phyloP scores from a whole-genome alignment of 169 alveolate species.

The Eimeria zaria region DNA sequence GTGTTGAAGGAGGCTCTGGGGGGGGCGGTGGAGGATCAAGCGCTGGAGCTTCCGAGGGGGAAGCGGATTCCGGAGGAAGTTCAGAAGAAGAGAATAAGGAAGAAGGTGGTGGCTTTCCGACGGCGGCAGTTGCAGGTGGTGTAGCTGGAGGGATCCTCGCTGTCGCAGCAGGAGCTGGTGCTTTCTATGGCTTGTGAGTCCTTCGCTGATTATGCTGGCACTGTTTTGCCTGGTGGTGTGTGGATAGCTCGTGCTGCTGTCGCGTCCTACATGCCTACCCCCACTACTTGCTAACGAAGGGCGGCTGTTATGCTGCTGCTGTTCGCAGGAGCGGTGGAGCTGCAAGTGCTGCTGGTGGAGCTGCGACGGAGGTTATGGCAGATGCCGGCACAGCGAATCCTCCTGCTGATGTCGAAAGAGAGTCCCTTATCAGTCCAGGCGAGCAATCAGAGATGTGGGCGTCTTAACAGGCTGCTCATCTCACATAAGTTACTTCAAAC shows the following conservation, averaged over 20 bases:
- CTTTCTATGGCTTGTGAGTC: constrained; percentile 40
- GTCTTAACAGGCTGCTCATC: constrained; percentile 8
- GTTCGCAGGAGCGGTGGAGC: constrained; percentile 44
- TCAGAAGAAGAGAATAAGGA: constrained; percentile 3
- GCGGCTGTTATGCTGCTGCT: background rate
- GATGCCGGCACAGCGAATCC: constrained; percentile 32
- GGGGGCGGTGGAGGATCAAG: constrained; percentile 3
- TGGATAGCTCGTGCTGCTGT: background rate
- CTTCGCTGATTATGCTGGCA: background rate
- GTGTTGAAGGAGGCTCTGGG: background rate
- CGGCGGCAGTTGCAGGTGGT: constrained; percentile 83
- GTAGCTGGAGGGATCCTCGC: constrained; percentile 76
- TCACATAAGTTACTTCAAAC: background rate
- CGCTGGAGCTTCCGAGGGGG: background rate
- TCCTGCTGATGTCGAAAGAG: constrained; percentile 77
- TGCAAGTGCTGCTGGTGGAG: constrained; percentile 7
- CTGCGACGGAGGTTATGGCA: constrained; percentile 19
- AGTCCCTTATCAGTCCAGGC: constrained; percentile 69
- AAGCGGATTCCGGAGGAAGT: background rate
- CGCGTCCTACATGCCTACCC: background rate
- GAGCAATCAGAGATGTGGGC: constrained; percentile 83
- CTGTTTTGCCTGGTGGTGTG: background rate
- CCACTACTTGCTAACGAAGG: background rate
- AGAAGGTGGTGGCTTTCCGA: constrained; percentile 29
- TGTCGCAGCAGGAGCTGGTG: constrained; percentile 81